phyloP scores from a whole-genome alignment of 257 asterid genomes.

The Dorcoceras hygrometricum region DNA sequence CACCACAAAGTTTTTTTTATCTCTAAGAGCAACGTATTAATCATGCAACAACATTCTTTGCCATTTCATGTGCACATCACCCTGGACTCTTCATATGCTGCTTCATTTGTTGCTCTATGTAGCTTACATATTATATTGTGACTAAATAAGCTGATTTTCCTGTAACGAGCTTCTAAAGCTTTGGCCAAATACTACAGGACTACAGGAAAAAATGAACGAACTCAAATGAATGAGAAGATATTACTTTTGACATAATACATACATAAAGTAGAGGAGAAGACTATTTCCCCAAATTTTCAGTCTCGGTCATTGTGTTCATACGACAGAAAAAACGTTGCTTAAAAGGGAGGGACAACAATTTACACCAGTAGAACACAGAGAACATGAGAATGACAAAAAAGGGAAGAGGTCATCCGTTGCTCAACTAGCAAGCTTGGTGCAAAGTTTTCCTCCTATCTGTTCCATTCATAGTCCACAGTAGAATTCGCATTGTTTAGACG shows the following conservation, averaged over 20 bases:
- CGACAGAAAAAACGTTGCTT: not conserved
- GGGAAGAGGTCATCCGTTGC: slow-evolving; percentile 5
- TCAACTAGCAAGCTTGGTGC: slow-evolving; percentile 26
- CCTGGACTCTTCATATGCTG: not conserved
- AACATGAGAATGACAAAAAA: not conserved
- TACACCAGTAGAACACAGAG: not conserved
- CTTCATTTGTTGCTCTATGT: not conserved
- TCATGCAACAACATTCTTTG: not conserved
- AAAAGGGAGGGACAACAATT: not conserved
- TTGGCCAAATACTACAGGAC: too few species aligned
- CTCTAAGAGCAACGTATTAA: not conserved
- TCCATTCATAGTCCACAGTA: slow-evolving; percentile 77
- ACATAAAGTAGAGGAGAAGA: not conserved
- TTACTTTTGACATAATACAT: not conserved
- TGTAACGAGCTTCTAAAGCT: too few species aligned
- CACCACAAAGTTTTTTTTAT: not conserved
- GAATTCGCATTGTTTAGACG: slow-evolving; percentile 49
- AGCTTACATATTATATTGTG: too few species aligned
- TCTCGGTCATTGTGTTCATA: not conserved
- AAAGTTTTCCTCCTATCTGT: slow-evolving; percentile 41
- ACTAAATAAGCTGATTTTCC: too few species aligned
- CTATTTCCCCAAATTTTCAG: not conserved
- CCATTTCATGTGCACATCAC: not conserved
- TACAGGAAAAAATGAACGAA: too few species aligned
- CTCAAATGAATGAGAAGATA: too few species aligned